phyloP scores from a whole-genome alignment of 176 grass and related monocot species.

The Oryza coarctata region DNA sequence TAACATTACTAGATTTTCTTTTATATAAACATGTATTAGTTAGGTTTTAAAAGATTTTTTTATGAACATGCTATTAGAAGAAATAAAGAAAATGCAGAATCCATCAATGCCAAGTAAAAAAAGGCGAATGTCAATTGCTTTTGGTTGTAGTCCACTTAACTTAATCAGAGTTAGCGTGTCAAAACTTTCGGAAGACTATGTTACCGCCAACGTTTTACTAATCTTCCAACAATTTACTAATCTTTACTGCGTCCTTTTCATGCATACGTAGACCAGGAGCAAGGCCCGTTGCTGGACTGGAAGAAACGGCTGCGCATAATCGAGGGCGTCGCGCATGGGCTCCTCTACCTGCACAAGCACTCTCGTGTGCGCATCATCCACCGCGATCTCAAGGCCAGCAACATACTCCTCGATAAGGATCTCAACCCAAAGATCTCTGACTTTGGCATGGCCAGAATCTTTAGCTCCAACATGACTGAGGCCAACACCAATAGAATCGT shows the following conservation, averaged over 20 bases:
- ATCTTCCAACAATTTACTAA: background rate
- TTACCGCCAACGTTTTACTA: background rate
- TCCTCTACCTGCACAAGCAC: constrained; percentile 56
- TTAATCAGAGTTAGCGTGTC: background rate
- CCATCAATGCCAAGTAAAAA: background rate
- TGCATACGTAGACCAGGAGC: constrained; percentile 15
- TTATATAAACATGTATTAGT: no score
- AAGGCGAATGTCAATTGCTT: background rate
- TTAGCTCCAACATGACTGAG: constrained; percentile 42
- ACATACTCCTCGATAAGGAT: constrained; percentile 36
- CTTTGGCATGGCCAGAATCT: constrained; percentile 48
- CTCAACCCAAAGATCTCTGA: constrained; percentile 57
- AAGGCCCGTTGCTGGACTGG: constrained; percentile 22
- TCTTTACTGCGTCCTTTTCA: background rate
- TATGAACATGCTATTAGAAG: no score
- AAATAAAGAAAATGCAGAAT: no score
- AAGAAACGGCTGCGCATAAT: constrained; percentile 33
- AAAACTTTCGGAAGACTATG: background rate
- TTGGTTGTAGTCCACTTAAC: no score
- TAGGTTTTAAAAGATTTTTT: no score
- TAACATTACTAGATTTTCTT: no score
- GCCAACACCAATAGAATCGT: constrained; percentile 55
- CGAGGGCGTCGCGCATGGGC: constrained; percentile 46
- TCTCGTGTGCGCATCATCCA: constrained; percentile 49
- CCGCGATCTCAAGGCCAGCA: constrained; percentile 53